Evolutionary conservation across 192 early-diverging fungal genomes (phyloP), one percentile per base, ranked within the genome.

Genomic region (Coemansia sp.): DNA sequence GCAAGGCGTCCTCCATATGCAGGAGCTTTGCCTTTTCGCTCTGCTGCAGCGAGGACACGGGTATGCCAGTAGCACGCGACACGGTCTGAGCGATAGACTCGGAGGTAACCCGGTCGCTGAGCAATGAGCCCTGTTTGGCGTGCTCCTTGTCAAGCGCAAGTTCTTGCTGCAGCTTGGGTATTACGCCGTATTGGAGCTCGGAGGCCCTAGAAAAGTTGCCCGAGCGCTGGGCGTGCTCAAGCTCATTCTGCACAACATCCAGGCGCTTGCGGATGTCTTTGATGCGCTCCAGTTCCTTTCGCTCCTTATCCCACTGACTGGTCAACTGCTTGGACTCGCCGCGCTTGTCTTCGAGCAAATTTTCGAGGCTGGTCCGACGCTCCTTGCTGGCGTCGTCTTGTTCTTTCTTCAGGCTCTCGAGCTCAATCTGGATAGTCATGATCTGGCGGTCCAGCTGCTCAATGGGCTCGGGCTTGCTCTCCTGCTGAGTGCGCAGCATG

Each of bases 71-170:
- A 70, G 88, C 86, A 9, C 86, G 79, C 10, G 89, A 82, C 5
- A 93, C 89, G 5, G 92, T 89, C 26, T 84, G 75, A 0, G 90
- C 90, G 72, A 92, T 93, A 62, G 88, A 87, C 50, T 93, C 88
- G 4, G 90, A 79, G 4, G 91, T 92, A 14, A 93, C 92, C 48
- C 90, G 85, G 74, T 93, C 92, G 71, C 92, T 90, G 20, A 93
- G 83, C 42, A 93, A 67, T 39, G 79, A 84, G 23, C 84, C 85
- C 6, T 77, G 62, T 16, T 60, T 59, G 6, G 83, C 70, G 40
- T 69, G 70, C 10, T 79, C 74, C 60, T 86, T 83, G 26, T 84
- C 74, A n/a, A 85, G 83, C 24, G 84, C 80, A 21, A 92, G 66
- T 53, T 90, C 76, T 13, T 86, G 82, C 60, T 90, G 90, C 53